Evolutionary conservation across 2,329 filamentous ascomycete genomes (phyloP), one percentile per base, ranked within the genome.

Genomic region (Hymenoscyphus salicellus): DNA sequence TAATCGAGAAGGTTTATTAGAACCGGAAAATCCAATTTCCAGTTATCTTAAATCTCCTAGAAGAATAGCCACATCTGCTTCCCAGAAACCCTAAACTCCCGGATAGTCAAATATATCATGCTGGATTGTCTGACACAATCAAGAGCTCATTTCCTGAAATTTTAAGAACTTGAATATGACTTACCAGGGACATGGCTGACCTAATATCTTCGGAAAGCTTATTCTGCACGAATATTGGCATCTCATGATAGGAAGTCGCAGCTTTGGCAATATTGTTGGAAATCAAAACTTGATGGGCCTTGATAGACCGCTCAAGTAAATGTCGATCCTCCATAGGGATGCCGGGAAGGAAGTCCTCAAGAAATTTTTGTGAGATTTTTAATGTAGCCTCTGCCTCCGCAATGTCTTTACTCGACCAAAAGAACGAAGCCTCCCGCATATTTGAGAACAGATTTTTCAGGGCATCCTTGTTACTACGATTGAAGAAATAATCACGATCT

Each of bases 401-500:
- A 0, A 79, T 76, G 0, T 86, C 85, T 71, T 90, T 93, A 58
- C 93, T 93, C 0, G 89, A 89, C 78, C 86, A 87, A 76, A 94
- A 96, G 73, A 97, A 96, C 58, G 90, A 92, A 6, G 91, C 89
- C 73, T 95, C 90, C 20, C 92, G 86, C 55, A 97, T 77, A 72
- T 97, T 97, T 63, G 83, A 84, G 4, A 96, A 89, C 1, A 96
- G 79, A 61, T 86, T 81, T 30, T 88, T 78, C 14, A 96, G 79
- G 46, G 83, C 82, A 67, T 87, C 89, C 33, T 84, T 80, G 71
- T 93, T 93, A 14, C 84, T 86, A 0, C 86, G 84, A 71, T 97
- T 90, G 71, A 97, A 97, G 68, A 98, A 89, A 74, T 97, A 97
- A 74, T 97, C 93, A 63, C 85, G 81, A 71, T 94, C 94, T 0